Evolutionary conservation across 148 eudicot species (phyloP), one percentile per base, ranked within the genome.

Genomic region (Diospyros kaki): DNA sequence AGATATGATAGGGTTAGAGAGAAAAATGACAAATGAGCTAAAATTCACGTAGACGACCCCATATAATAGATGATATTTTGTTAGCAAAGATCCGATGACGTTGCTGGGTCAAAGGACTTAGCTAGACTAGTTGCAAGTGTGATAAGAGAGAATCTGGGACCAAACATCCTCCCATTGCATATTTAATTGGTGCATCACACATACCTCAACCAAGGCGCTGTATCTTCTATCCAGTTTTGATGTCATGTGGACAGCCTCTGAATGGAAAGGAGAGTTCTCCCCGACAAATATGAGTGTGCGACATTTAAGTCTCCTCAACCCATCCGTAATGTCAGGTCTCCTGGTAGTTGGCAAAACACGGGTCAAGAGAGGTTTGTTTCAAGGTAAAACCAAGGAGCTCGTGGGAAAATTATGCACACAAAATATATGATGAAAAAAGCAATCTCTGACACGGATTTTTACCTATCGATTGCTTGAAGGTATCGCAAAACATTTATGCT

Each of bases 201-300:
- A 80, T 88, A 96, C 99, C 98, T 96, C 99, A 75, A 96, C 98
- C 48, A 96, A 82, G 54, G 99, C 98, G 73, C 98, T 93, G 84
- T 79, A 86, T 89, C 97, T 87, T 87, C 84, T 91, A 73, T 96
- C 94, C 58, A 96, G 85, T 62, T 91, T 91, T 67, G 93, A 84
- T 54, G 85, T 87, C 98, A 96, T 87, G 84, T 96, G 90, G 74
- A 91, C 82, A 69, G 99, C 88, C 81, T 93, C 99, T 0, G 89
- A 81, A 80, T 96, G 87, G 82, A 91, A 96, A 63, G 99, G 98
- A 67, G 99, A 96, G 74, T 82, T 86, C 66, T 93, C 98, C 41
- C 99, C 99, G 11, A 96, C 97, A 85, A 96, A 96, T 64, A 96
- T 81, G 38, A 96, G 89, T 10, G 98, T 89, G 77, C 98, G 96